Evolutionary conservation across 208 protist genomes (phyloP).

Genomic region (Tritrichomonas musculus): DNA sequence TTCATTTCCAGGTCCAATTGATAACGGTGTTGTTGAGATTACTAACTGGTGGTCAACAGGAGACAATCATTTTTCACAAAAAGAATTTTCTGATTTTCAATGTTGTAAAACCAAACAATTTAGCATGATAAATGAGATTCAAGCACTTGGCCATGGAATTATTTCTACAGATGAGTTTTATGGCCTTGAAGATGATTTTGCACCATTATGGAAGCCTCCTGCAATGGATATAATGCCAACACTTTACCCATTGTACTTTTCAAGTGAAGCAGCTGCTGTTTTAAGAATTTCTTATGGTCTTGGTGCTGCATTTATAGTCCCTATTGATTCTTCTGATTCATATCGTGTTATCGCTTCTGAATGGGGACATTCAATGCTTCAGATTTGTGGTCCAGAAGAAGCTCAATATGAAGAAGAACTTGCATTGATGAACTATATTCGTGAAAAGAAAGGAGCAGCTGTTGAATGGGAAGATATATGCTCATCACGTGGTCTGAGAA

Average conservation of each 20-base stretch:
- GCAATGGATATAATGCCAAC: not conserved
- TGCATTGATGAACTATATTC: not conserved
- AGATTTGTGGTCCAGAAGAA: not conserved
- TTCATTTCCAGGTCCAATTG: not conserved
- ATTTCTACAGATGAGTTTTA: conserved; percentile 22
- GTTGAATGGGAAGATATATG: conserved; percentile 10
- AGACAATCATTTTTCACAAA: not conserved
- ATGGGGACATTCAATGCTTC: not conserved
- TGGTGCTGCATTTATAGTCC: not conserved
- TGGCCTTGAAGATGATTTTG: conserved; percentile 19
- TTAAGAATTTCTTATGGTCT: not conserved
- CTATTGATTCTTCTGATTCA: not conserved
- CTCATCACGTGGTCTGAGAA: not conserved
- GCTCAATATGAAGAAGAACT: not conserved
- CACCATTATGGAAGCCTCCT: not conserved
- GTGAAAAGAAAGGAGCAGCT: not conserved
- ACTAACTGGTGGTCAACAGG: not conserved
- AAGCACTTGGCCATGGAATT: not conserved
- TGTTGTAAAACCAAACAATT: not conserved
- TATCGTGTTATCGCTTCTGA: not conserved
- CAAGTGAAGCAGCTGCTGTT: not conserved
- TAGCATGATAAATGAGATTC: not conserved
- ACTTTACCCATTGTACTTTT: conserved; percentile 1
- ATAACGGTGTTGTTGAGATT: not conserved
- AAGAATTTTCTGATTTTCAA: not conserved